Evolutionary conservation across 495 filamentous ascomycete species (phyloP), one percentile per base, ranked within the genome.

Genomic region (Daldinia childiae): DNA sequence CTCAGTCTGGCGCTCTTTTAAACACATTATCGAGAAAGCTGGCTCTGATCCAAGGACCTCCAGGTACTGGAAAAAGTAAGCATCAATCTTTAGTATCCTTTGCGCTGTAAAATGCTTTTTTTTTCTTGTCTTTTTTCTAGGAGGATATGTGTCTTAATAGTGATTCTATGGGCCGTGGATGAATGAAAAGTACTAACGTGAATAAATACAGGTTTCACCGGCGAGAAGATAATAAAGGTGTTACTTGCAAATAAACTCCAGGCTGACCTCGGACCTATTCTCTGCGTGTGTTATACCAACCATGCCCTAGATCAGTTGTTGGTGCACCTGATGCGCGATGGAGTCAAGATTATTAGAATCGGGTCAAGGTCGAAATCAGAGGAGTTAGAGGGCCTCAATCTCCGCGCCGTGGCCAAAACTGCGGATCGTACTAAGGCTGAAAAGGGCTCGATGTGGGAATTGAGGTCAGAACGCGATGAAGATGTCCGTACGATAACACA

Each of bases 41-140:
- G 24, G 87, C 87, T 6, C 79, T 93, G 0, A 91, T 94, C 32
- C 91, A 95, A 82, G 93, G 93, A 0, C 93, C 92, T 0, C 93
- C 93, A 4, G 92, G 93, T 0, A 94, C 92, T 3, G 92, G 93
- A 4, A 95, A 96, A 75, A 86, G 82, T 59, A 72, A 56, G 69
- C 61, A 7, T 17, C 29, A 30, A 32, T n/a, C 24, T 3, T n/a
- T 29, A 14, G 27, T 21, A 1, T 15, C 58, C 4, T 21, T 26
- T 29, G 4, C 4, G 50, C 39, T 45, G 11, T 1, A 6, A 56
- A n/a, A 54, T 6, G 5, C 0, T 14, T 36, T 14, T 4, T 14
- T 9, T 3, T 34, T 12, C 11, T 12, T n/a, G n/a, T n/a, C 34
- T 36, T 36, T 14, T 36, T 15, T 30, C 41, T 15, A 54, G 12